A percentile compares a stretch with the other conserved stretches of the same genome.
These are phyloP conservation scores for Neopestalotiopsis sp. DNA, from an alignment of 2,329 filamentous ascomycete species.

Conservation along the genomic window DNA sequence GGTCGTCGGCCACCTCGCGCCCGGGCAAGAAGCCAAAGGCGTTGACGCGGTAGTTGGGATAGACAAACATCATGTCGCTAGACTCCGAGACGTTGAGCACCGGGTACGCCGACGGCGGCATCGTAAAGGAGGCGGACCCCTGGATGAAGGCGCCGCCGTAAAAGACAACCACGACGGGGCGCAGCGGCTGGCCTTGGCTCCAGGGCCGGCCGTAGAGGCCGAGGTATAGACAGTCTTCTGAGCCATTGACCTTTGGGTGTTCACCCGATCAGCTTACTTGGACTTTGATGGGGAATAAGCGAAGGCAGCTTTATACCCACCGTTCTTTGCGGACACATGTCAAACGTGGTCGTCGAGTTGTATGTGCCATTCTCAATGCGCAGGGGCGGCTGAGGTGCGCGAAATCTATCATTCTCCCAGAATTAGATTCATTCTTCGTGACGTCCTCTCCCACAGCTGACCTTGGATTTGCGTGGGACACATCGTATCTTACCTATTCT, in stretches of 20 bases:
- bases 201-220: constrained; percentile 66
- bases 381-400: constrained; percentile 62
- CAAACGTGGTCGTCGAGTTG: constrained; percentile 59
- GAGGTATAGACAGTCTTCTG: constrained; percentile 67
- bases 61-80: constrained; percentile 54
- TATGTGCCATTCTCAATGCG: constrained; percentile 55
- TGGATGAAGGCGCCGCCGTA: constrained; percentile 68
- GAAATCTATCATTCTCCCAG: constrained; percentile 50
- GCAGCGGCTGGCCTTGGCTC: constrained; percentile 45
- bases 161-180: constrained; percentile 65
- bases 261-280: neutral
- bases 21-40: constrained; percentile 62
- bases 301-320: constrained; percentile 34
- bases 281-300: neutral
- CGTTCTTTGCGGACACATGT: constrained; percentile 64
- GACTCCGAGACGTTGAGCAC: constrained; percentile 58
- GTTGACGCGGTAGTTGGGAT: constrained; percentile 61
- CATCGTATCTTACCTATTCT: constrained; percentile 42
- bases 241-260: constrained; percentile 48
- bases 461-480: too few relatives aligned
- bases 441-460: too few relatives aligned
- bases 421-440: neutral
- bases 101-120: constrained; percentile 63
- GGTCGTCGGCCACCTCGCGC: constrained; percentile 47
- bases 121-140: constrained; percentile 58